Evolutionary conservation across 192 early-diverging fungal species (phyloP), one percentile per base, ranked within the genome.

Genomic region (Jimgerdemannia flammicorona): DNA sequence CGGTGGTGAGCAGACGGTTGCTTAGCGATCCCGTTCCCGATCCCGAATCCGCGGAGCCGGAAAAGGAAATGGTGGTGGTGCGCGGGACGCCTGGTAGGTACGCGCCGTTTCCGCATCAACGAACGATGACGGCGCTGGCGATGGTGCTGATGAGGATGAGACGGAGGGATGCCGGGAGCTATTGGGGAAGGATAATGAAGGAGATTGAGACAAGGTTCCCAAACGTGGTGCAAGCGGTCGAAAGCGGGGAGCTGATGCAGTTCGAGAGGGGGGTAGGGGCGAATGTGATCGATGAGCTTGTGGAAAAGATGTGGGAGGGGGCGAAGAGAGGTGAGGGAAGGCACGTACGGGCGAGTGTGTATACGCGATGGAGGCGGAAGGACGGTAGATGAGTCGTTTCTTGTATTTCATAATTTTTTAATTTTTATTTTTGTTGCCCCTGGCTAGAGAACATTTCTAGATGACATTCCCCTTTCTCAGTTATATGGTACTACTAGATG

Each of bases 1-100:
- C 65, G 11, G 67, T 83, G 2, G 72, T 69, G 6, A 67, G 76
- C 64, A 64, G 44, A 11, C 49, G 49, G 49, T 14, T 59, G 49
- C 49, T 59, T 59, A 6, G 49, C 8, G 49, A 59, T 59, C 14
- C 49, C 0, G 29, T 29, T 29, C 29, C 29, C 29, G 29, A 29
- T 29, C 29, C 29, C 29, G 29, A 1, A 29, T 29, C 29, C 29
- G 29, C 29, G 29, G 29, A 29, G 29, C 29, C 29, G 29, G 29
- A 29, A 29, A 29, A 29, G 29, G 29, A 29, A 29, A 29, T 29
- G 29, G 29, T 29, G 29, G 29, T 29, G 29, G 29, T 29, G 29
- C 49, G 49, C 49, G 49, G 49, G 49, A 59, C 49, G 49, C 14
- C 49, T 59, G 49, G 14, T 6, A 14, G 6, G 8, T 59, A 10